Percentiles rank a stretch among this genome's conserved stretches.
phyloP scores from a whole-genome alignment of 495 filamentous ascomycete genomes.

The Cairneyella variabilis region DNA sequence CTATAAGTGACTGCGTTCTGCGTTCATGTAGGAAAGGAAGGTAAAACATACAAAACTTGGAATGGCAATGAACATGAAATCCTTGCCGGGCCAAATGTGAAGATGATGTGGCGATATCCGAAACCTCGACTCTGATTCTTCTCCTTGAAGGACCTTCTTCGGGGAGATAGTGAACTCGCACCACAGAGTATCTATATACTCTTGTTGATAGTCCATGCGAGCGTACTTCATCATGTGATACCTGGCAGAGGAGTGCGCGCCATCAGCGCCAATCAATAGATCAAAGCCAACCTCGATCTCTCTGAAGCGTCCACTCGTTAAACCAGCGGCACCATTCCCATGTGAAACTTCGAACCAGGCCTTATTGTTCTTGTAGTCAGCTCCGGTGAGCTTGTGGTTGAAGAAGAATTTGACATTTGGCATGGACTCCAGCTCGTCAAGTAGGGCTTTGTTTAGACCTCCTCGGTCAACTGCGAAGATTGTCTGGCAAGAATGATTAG shows the following conservation, averaged over 20 bases:
- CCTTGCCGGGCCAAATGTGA: constrained; percentile 92
- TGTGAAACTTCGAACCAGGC: constrained; percentile 81
- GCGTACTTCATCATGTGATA: constrained; percentile 93
- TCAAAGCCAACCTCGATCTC: constrained; percentile 76
- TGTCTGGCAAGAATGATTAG: constrained; percentile 30
- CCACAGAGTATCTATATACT: constrained; percentile 97
- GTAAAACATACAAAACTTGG: constrained; percentile 56
- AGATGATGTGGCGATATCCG: constrained; percentile 84
- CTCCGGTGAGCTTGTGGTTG: constrained; percentile 84
- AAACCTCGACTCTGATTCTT: constrained; percentile 55
- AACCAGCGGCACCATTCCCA: constrained; percentile 14
- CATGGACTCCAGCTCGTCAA: constrained; percentile 77
- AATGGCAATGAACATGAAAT: constrained; percentile 98
- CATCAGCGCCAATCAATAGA: constrained; percentile 91
- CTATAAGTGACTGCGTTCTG: constrained; percentile 6
- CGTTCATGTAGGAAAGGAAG: not conserved
- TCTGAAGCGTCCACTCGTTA: constrained; percentile 7
- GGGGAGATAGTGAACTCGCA: constrained; percentile 88
- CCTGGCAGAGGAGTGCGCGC: constrained; percentile 84
- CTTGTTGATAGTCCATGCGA: constrained; percentile 85
- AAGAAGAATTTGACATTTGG: constrained; percentile 90
- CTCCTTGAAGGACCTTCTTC: constrained; percentile 21
- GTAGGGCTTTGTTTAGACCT: constrained; percentile 75
- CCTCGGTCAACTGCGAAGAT: constrained; percentile 65
- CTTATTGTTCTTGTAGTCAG: constrained; percentile 70